Conservation (phyloP, 2,329 filamentous ascomycete species). For the Fusarium floridanum region DNA sequence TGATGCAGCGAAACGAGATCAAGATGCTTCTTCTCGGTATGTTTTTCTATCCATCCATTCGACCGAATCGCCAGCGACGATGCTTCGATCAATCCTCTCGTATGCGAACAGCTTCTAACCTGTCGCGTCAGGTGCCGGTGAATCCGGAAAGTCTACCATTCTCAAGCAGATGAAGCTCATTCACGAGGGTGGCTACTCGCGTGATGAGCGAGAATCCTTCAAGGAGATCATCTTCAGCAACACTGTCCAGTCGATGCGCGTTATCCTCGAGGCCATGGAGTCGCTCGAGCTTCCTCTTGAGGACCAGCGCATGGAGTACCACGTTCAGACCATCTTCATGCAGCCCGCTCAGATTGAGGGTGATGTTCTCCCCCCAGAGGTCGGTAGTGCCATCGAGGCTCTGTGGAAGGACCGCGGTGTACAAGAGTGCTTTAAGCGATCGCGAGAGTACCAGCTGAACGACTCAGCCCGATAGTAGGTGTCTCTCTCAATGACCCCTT, state of each 20-base stretch:
- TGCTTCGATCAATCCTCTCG: not conserved
- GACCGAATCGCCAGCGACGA: not conserved
- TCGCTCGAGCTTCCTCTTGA: constrained; percentile 84
- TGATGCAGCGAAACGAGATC: constrained; percentile 99
- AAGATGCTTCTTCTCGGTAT: constrained; percentile 99
- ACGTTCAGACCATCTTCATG: constrained; percentile 99
- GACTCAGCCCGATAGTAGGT: constrained; percentile 96
- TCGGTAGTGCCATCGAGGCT: constrained; percentile 91
- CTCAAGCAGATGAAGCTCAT: constrained; percentile 99
- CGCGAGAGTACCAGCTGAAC: constrained; percentile 95
- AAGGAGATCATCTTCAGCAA: constrained; percentile 80
- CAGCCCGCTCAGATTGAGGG: constrained; percentile 97
- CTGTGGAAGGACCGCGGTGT: constrained; percentile 95
- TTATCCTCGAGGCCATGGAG: constrained; percentile 78
- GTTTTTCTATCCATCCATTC: constrained; percentile 22
- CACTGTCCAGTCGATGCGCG: constrained; percentile 77
- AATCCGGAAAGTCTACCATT: constrained; percentile 93
- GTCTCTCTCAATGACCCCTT: not conserved
- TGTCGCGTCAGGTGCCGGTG: constrained; percentile 82
- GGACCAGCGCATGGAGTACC: constrained; percentile 93
- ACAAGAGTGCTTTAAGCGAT: constrained; percentile 95
- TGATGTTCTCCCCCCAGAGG: constrained; percentile 92
- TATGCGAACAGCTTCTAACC: constrained; percentile 43
- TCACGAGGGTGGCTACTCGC: constrained; percentile 97
- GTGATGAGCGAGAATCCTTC: constrained; percentile 81